Evolutionary conservation across 768 basidiomycete genomes (phyloP).

Genomic region (Rhodosporidiobolus sp.): DNA sequence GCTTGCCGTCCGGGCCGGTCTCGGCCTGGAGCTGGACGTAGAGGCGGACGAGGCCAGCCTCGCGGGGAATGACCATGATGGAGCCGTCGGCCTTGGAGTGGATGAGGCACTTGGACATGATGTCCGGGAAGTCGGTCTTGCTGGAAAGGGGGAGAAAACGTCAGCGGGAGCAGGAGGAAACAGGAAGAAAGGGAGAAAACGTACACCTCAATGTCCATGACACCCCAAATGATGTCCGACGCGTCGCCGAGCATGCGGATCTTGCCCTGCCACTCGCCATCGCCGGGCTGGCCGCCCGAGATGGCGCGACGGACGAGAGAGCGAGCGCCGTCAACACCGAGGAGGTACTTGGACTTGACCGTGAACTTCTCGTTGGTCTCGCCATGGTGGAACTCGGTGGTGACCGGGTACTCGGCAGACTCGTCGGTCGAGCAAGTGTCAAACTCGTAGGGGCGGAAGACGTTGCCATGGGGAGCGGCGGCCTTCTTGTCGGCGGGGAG

Average conservation of each 20-base stretch:
- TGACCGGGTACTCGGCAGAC: slow-evolving; percentile 36
- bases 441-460: slow-evolving; percentile 43
- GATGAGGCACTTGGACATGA: slow-evolving; percentile 54
- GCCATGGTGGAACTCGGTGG: slow-evolving; percentile 30
- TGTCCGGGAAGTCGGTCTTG: slow-evolving; percentile 72
- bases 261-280: slow-evolving; percentile 47
- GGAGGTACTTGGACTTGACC: slow-evolving; percentile 42
- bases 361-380: slow-evolving; percentile 36
- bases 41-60: slow-evolving; percentile 39
- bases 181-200: neutral
- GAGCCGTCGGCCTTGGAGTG: slow-evolving; percentile 59
- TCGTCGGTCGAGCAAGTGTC: slow-evolving; percentile 40
- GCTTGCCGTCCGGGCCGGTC: slow-evolving; percentile 35
- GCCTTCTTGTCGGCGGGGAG: slow-evolving; percentile 36
- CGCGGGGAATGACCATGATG: slow-evolving; percentile 70
- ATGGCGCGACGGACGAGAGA: slow-evolving; percentile 60
- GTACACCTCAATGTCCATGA: slow-evolving; percentile 36
- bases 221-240: slow-evolving; percentile 63
- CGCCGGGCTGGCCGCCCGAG: slow-evolving; percentile 38
- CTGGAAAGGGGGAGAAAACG: neutral
- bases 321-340: slow-evolving; percentile 64
- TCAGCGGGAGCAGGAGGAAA: neutral
- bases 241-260: slow-evolving; percentile 78
- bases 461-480: slow-evolving; percentile 40
- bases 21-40: slow-evolving; percentile 44